Base-by-base conservation (phyloP, 805 yeast genomes). In the Wickerhamomyces alni region DNA sequence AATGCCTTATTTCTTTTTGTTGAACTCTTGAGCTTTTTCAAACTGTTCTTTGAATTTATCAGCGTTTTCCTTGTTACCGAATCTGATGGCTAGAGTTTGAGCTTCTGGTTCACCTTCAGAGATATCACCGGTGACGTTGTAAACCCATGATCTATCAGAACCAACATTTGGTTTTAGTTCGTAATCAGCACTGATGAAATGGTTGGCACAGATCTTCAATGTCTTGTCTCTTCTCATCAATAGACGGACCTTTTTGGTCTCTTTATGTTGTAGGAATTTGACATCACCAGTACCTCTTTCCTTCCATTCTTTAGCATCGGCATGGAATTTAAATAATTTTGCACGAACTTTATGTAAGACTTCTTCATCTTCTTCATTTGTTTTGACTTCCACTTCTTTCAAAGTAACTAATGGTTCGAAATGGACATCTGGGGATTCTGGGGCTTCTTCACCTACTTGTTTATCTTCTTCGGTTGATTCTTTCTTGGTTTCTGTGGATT, bases 201-300 rank as follows among this genome's bases (percentile, higher is more conserved):
- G 99, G 73, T 93, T 93, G 55, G 99, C 99, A 67, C 99, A 93
- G 59, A 93, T 83, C 75, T 93, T 93, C 62, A 93, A 77, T 40
- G 98, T 93, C 75, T 91, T 91, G 72, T 93, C 99, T 73, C 99
- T 87, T 79, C 99, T 87, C 99, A 93, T 93, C 61, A 93, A 73
- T 51, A 93, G 67, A 72, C 99, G 83, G 48, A 86, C 87, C 70
- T 87, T 89, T 43, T 77, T 75, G 43, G 87, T 70, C 46, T 69
- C 68, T 66, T 87, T 88, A 72, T 91, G 96, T 71, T 91, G 74
- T 62, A 93, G 78, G 67, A 93, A 87, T 69, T 93, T 87, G 55
- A 88, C 96, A 60, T 93, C 99, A 59, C 99, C 99, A 27, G 96
- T 87, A 56, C 99, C 99, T 73, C 99, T 86, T 75, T 93, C 99